Conservation (phyloP, 257 asterid species). For the Scutellaria barbata region DNA sequence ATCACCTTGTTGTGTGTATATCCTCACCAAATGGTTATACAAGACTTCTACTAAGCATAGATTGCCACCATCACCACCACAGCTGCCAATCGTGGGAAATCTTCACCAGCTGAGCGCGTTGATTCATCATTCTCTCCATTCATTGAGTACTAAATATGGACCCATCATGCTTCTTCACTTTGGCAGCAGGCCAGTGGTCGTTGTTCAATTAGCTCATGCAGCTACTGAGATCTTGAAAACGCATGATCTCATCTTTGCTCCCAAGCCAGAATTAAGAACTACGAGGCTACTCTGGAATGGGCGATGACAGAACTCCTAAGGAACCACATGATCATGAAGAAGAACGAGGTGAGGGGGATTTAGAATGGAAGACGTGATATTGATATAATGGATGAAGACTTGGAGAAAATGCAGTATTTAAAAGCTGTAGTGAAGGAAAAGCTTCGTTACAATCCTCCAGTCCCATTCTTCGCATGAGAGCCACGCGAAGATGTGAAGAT, state of each 20-base stretch:
- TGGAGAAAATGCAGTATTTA: slow-evolving; percentile 52
- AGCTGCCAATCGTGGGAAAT: slow-evolving; percentile 60
- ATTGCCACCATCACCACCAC: slow-evolving; percentile 58
- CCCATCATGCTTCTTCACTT: slow-evolving; percentile 61
- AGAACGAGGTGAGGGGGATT: slow-evolving; percentile 39
- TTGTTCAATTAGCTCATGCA: slow-evolving; percentile 49
- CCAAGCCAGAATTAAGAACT: slow-evolving; percentile 37
- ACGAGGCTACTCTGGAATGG: slow-evolving; percentile 47
- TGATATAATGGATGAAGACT: slow-evolving; percentile 40
- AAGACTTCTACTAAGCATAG: background rate
- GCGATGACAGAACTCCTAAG: slow-evolving; percentile 53
- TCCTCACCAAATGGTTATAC: slow-evolving; percentile 27
- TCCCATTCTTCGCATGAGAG: slow-evolving; percentile 45
- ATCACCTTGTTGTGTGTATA: slow-evolving; percentile 15
- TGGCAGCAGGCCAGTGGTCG: slow-evolving; percentile 43
- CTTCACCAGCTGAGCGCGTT: slow-evolving; percentile 50
- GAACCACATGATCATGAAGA: slow-evolving; percentile 38
- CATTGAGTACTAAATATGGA: slow-evolving; percentile 47
- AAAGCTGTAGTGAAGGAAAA: slow-evolving; percentile 58
- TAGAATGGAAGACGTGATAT: slow-evolving; percentile 26
- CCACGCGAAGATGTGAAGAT: slow-evolving; percentile 37
- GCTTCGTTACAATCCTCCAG: slow-evolving; percentile 51
- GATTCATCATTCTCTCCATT: slow-evolving; percentile 49
- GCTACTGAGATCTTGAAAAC: slow-evolving; percentile 51
- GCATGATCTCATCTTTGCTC: slow-evolving; percentile 45